Evolutionary conservation across 176 grass and related monocot species (phyloP).

Genomic region (Secale cereale): DNA sequence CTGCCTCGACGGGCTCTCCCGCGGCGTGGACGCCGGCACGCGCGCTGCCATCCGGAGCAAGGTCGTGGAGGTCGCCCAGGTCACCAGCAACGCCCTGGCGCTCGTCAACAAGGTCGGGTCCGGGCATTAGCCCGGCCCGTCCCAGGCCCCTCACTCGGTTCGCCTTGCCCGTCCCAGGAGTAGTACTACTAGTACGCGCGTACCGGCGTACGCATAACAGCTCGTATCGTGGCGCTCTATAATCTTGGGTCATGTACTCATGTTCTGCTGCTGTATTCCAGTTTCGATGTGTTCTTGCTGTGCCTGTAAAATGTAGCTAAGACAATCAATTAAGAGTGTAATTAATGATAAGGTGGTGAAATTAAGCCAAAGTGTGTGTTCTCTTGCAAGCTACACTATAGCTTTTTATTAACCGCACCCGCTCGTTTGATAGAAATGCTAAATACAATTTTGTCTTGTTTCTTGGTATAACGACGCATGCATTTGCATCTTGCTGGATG

Average conservation of each 20-base stretch:
- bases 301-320: not conserved
- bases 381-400: no score
- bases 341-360: not conserved
- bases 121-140: constrained; percentile 13
- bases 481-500: not conserved
- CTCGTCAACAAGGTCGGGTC: constrained; percentile 66
- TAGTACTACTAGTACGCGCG: not conserved
- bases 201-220: not conserved
- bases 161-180: no score
- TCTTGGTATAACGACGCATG: not conserved
- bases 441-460: no score
- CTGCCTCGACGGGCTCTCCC: constrained; percentile 72
- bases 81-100: constrained; percentile 92
- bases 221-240: not conserved
- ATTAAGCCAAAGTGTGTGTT: not conserved
- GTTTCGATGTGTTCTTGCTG: not conserved
- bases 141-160: not conserved
- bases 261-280: not conserved
- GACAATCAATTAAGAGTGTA: not conserved
- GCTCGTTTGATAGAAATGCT: not conserved
- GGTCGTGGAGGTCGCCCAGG: constrained; percentile 86
- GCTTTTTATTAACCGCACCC: no score
- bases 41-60: constrained; percentile 57
- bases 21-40: constrained; percentile 47
- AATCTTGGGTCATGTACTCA: no score